Percentiles rank a stretch among this genome's conserved stretches.
phyloP scores from a whole-genome alignment of 202 grass and related monocot species.

The Saccharum hybrid region DNA sequence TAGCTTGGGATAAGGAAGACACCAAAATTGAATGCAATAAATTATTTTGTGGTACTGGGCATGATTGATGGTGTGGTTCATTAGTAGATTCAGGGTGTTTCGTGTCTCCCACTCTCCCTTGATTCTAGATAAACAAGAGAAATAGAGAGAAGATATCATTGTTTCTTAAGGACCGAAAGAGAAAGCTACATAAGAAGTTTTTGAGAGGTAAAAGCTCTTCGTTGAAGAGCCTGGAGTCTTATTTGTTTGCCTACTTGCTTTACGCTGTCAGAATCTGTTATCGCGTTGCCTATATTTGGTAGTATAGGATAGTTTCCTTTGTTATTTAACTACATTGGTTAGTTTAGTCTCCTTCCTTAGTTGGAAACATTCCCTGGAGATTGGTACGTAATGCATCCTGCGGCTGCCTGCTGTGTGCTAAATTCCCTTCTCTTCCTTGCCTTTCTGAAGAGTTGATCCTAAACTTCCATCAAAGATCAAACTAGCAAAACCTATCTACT shows the following conservation, averaged over 20 bases:
- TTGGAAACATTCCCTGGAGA: too few relatives aligned
- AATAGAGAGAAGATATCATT: constrained; percentile 4
- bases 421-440: too few relatives aligned
- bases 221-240: too few relatives aligned
- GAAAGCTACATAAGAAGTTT: constrained; percentile 11
- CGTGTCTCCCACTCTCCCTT: background rate
- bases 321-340: background rate
- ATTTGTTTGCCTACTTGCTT: too few relatives aligned
- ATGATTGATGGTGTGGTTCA: constrained; percentile 26
- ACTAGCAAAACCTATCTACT: background rate
- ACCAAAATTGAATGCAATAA: background rate
- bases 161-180: constrained; percentile 5
- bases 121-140: constrained; percentile 20
- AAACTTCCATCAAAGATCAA: background rate
- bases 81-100: constrained; percentile 22
- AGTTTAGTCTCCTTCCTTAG: too few relatives aligned
- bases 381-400: too few relatives aligned
- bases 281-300: too few relatives aligned
- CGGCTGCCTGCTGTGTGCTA: too few relatives aligned
- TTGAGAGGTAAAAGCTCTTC: too few relatives aligned
- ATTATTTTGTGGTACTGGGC: constrained; percentile 4
- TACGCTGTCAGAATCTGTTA: too few relatives aligned
- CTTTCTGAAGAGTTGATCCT: background rate
- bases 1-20: constrained; percentile 14
- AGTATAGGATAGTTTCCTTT: too few relatives aligned